Evolutionary conservation across 73 alveolate genomes (phyloP).

Genomic region (Paraurostyla sp.): DNA sequence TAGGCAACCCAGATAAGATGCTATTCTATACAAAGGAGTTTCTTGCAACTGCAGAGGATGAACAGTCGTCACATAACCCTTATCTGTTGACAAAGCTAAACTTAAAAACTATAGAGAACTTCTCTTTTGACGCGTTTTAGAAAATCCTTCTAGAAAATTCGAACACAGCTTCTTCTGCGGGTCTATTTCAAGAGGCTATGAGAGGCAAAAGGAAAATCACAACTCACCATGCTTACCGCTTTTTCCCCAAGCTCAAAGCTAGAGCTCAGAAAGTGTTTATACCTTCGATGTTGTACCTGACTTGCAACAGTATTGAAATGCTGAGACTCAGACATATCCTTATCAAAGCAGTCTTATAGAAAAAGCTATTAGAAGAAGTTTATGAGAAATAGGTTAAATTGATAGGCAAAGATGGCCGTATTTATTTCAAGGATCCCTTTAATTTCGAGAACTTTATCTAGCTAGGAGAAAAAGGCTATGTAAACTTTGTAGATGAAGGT

Average conservation of each 20-base stretch:
- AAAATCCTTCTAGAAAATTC: not conserved
- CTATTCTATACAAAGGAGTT: conserved; percentile 51
- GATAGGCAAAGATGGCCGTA: conserved; percentile 74
- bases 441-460: conserved; percentile 44
- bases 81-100: conserved; percentile 45
- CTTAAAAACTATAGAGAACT: conserved; percentile 42
- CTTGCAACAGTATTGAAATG: conserved; percentile 88
- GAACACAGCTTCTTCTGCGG: not conserved
- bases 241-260: conserved; percentile 57
- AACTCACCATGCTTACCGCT: conserved; percentile 45
- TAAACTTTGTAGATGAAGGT: conserved; percentile 75
- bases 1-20: conserved; percentile 66
- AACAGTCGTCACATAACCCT: conserved; percentile 54
- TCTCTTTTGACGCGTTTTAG: conserved; percentile 27
- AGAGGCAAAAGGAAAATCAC: conserved; percentile 23
- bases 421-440: conserved; percentile 59
- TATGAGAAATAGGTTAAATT: conserved; percentile 77
- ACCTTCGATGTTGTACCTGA: conserved; percentile 78
- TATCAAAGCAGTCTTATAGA: conserved; percentile 75
- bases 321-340: conserved; percentile 82
- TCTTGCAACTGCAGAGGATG: conserved; percentile 52
- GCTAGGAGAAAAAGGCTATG: conserved; percentile 5
- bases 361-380: conserved; percentile 74
- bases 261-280: conserved; percentile 44
- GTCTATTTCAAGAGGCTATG: not conserved